A percentile compares a stretch with the other conserved stretches of the same genome.
Conservation (phyloP, 257 asterid genomes). For the Petunia axillaris region DNA sequence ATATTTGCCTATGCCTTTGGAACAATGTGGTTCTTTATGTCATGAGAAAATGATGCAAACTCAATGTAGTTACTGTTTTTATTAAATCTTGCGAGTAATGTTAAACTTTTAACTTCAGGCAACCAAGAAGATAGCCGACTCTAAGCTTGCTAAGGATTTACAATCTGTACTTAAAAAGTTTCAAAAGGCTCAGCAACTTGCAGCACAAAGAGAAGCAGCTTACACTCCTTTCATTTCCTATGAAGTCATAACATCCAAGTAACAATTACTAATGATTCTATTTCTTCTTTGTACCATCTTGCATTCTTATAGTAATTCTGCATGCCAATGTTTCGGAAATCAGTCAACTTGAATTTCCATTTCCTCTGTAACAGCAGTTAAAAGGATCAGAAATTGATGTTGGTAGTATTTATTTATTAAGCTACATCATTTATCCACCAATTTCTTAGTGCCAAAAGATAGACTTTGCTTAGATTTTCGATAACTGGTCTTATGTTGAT, state of each 20-base stretch:
- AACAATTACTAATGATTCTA: slow-evolving; percentile 13
- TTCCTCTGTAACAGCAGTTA: too few relatives aligned
- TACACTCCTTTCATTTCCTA: slow-evolving; percentile 70
- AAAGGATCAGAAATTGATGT: too few relatives aligned
- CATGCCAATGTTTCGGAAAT: not conserved
- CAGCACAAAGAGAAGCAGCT: slow-evolving; percentile 58
- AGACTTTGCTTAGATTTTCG: not conserved
- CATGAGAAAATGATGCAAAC: too few relatives aligned
- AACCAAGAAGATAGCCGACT: slow-evolving; percentile 84
- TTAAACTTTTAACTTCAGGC: slow-evolving; percentile 50
- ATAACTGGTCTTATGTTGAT: not conserved
- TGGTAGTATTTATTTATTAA: not conserved
- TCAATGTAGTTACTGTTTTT: not conserved
- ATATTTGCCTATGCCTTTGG: not conserved
- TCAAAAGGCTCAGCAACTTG: slow-evolving; percentile 57
- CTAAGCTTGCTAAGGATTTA: slow-evolving; percentile 93
- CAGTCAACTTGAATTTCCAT: not conserved
- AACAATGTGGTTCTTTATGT: not conserved
- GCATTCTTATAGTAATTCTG: not conserved
- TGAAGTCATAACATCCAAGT: too few relatives aligned
- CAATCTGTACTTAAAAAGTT: slow-evolving; percentile 87
- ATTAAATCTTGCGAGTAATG: not conserved
- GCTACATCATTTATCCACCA: not conserved
- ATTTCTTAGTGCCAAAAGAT: not conserved
- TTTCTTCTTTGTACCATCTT: slow-evolving; percentile 22